Conservation (phyloP, 495 filamentous ascomycete genomes). For the Venustampulla echinocandica region DNA sequence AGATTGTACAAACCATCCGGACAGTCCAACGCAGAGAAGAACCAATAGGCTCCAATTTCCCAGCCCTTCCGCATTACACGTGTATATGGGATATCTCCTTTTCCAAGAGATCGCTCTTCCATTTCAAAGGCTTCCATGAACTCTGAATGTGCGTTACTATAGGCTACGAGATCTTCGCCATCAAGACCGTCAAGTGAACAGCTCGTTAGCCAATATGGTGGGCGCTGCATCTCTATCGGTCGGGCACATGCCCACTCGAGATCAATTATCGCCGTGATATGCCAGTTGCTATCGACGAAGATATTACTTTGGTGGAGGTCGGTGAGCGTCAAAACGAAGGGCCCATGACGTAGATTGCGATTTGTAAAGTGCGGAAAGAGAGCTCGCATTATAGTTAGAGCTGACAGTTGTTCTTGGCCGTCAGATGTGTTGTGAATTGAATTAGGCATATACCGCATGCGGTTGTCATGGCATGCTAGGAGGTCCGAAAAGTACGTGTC, state of each 20-base stretch:
- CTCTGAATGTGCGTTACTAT: background rate
- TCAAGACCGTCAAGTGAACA: constrained; percentile 21
- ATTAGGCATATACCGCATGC: constrained; percentile 27
- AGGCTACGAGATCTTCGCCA: constrained; percentile 1
- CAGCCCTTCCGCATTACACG: constrained; percentile 15
- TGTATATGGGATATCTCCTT: background rate
- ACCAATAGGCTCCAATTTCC: constrained; percentile 8
- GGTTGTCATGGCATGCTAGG: constrained; percentile 24
- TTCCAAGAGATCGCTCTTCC: constrained; percentile 3
- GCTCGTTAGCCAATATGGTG: constrained; percentile 29
- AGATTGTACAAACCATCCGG: constrained; percentile 11
- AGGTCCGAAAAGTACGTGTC: constrained; percentile 26
- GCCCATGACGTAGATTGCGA: constrained; percentile 20
- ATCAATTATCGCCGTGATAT: constrained; percentile 28
- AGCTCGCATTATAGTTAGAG: constrained; percentile 25
- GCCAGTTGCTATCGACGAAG: constrained; percentile 22
- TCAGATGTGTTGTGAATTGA: constrained; percentile 24
- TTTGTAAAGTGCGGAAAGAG: constrained; percentile 20
- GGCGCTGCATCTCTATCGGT: constrained; percentile 27
- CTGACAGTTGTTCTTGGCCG: constrained; percentile 20
- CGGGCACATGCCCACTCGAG: constrained; percentile 31
- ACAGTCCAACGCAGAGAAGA: constrained; percentile 11
- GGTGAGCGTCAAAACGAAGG: constrained; percentile 25
- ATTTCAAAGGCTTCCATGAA: constrained; percentile 10
- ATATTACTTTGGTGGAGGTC: too few species aligned